phyloP scores from a whole-genome alignment of 305 asterid species.

The Solanum hybrid region DNA sequence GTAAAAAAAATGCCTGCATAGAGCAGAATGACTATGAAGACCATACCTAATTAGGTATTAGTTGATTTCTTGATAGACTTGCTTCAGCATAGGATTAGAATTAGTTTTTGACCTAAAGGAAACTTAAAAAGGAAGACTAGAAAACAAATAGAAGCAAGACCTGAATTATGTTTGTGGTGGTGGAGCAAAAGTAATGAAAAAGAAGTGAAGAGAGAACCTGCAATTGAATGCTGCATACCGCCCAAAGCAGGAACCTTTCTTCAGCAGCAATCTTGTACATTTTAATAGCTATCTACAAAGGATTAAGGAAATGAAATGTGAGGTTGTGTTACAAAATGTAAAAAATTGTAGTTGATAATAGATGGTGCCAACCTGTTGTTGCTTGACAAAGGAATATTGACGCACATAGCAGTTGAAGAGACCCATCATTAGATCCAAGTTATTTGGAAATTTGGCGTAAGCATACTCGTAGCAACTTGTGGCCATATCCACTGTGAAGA shows the following conservation, averaged over 20 bases:
- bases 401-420: constrained; percentile 89
- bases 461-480: constrained; percentile 92
- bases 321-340: background rate
- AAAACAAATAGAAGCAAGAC: background rate
- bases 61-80: background rate
- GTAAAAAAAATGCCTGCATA: background rate
- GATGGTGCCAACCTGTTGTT: constrained; percentile 75
- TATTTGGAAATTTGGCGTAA: constrained; percentile 70
- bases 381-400: constrained; percentile 91
- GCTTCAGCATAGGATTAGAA: background rate
- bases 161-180: constrained; percentile 2
- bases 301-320: constrained; percentile 1
- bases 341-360: background rate
- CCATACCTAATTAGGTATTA: background rate
- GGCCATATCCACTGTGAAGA: constrained; percentile 82
- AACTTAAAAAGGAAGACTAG: background rate
- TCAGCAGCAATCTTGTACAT: constrained; percentile 86
- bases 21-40: background rate
- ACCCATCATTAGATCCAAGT: constrained; percentile 87
- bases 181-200: background rate
- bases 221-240: constrained; percentile 95
- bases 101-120: background rate
- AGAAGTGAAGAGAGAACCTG: constrained; percentile 47
- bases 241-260: constrained; percentile 96
- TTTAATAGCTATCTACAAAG: constrained; percentile 75